phyloP scores from a whole-genome alignment of 2,329 filamentous ascomycete species.

The Hymenoscyphus fructigenus region DNA sequence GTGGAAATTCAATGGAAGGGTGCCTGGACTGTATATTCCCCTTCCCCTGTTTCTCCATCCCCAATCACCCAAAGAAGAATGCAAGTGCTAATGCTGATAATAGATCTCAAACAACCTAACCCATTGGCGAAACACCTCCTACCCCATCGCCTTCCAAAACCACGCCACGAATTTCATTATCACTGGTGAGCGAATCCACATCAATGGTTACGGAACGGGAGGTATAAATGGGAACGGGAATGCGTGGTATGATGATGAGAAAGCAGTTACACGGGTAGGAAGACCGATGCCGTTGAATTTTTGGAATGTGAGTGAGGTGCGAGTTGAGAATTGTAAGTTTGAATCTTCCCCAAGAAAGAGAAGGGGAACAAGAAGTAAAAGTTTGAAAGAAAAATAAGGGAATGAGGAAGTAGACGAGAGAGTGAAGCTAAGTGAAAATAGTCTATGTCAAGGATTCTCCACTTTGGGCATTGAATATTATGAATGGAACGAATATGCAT shows the following conservation, averaged over 20 bases:
- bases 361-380: not conserved
- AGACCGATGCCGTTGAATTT: slow-evolving; percentile 58
- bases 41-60: not conserved
- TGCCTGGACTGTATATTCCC: slow-evolving; percentile 44
- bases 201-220: slow-evolving; percentile 52
- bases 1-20: slow-evolving; percentile 53
- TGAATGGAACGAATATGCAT: slow-evolving; percentile 54
- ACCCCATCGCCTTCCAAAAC: slow-evolving; percentile 54
- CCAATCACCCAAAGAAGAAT: not conserved
- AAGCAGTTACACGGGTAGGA: slow-evolving; percentile 46
- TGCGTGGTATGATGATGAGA: slow-evolving; percentile 52
- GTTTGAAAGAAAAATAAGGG: not conserved
- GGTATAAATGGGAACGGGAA: slow-evolving; percentile 55
- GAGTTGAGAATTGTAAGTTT: slow-evolving; percentile 46
- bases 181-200: slow-evolving; percentile 49
- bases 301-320: slow-evolving; percentile 56
- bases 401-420: not conserved
- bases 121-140: slow-evolving; percentile 55
- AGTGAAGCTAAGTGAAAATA: slow-evolving; percentile 2
- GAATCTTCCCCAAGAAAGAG: not conserved
- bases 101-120: slow-evolving; percentile 50
- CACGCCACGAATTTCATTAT: slow-evolving; percentile 54
- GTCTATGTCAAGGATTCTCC: slow-evolving; percentile 50
- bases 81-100: not conserved
- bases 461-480: slow-evolving; percentile 56